phyloP scores from a whole-genome alignment of 129 eudicot species.

The Apium graveolens region DNA sequence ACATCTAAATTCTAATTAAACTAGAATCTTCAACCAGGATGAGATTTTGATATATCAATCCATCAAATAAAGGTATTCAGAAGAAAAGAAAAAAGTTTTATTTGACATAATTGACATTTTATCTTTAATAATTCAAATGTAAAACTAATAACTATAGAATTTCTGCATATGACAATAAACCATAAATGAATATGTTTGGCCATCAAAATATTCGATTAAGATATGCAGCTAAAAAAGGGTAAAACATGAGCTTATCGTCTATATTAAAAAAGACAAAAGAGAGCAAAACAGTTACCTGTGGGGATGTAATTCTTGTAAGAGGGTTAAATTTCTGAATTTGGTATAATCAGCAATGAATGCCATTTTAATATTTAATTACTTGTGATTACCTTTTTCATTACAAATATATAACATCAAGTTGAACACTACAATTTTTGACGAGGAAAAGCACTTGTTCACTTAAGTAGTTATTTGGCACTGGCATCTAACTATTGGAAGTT shows the following conservation, averaged over 20 bases:
- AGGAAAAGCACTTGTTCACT: not conserved
- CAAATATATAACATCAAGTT: not conserved
- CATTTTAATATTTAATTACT: not conserved
- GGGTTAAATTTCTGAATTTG: not conserved
- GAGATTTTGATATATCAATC: not conserved
- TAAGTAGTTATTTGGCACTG: not conserved
- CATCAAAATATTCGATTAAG: not conserved
- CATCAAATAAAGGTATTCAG: not conserved
- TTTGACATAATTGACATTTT: too few relatives aligned
- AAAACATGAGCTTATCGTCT: not conserved
- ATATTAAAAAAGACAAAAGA: not conserved
- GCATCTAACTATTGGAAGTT: not conserved
- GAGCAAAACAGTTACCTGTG: conserved; percentile 26
- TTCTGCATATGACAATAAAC: not conserved
- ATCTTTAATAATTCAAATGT: not conserved
- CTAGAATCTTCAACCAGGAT: not conserved
- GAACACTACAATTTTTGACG: not conserved
- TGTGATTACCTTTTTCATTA: not conserved
- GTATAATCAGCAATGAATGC: not conserved
- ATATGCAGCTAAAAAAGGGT: not conserved
- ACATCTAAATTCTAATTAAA: not conserved
- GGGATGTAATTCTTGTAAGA: conserved; percentile 16
- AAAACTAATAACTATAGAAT: not conserved
- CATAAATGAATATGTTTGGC: not conserved
- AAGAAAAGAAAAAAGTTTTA: not conserved